A percentile compares a stretch with the other conserved stretches of the same genome.
These are phyloP conservation scores for Helotiales sp. DNA, from an alignment of 2,329 filamentous ascomycete species.

Conservation along the genomic window DNA sequence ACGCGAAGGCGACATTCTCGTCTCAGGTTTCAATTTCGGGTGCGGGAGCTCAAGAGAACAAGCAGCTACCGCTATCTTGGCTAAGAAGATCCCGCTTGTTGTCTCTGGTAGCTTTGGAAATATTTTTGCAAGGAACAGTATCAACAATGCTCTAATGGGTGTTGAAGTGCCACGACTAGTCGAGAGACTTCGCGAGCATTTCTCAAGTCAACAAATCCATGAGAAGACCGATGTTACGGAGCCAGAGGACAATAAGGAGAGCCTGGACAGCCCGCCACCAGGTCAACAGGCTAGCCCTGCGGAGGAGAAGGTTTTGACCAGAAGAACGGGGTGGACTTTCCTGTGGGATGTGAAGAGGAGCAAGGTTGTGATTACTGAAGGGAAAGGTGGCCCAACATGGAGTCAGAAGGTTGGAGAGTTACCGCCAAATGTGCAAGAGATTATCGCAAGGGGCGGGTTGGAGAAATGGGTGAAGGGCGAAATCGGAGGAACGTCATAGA, in stretches of 20 bases:
- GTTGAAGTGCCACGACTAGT: conserved; percentile 73
- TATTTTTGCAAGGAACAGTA: conserved; percentile 79
- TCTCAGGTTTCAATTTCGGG: conserved; percentile 88
- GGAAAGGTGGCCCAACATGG: conserved; percentile 70
- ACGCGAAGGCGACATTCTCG: conserved; percentile 76
- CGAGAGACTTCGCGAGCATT: conserved; percentile 67
- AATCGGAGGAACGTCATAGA: conserved; percentile 25
- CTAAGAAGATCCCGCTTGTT: conserved; percentile 79
- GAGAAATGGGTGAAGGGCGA: conserved; percentile 73
- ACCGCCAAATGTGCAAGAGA: conserved; percentile 84
- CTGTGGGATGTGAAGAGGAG: conserved; percentile 79
- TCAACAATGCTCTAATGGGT: conserved; percentile 79
- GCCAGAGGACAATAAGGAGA: conserved; percentile 55
- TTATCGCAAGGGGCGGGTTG: conserved; percentile 77
- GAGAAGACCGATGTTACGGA: conserved; percentile 52
- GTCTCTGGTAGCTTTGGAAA: conserved; percentile 82
- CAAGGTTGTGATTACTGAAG: conserved; percentile 73
- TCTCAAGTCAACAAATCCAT: conserved; percentile 46
- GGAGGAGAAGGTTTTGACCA: conserved; percentile 62
- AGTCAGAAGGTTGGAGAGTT: conserved; percentile 82
- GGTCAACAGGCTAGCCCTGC: conserved; percentile 47
- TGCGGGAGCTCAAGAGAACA: conserved; percentile 83
- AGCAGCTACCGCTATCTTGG: conserved; percentile 84
- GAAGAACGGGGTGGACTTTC: conserved; percentile 82
- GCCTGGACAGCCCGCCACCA: conserved; percentile 55